These are phyloP conservation scores for Cucurbita ficifolia DNA, from an alignment of 306 rosid genomes.

Conservation along the genomic window DNA sequence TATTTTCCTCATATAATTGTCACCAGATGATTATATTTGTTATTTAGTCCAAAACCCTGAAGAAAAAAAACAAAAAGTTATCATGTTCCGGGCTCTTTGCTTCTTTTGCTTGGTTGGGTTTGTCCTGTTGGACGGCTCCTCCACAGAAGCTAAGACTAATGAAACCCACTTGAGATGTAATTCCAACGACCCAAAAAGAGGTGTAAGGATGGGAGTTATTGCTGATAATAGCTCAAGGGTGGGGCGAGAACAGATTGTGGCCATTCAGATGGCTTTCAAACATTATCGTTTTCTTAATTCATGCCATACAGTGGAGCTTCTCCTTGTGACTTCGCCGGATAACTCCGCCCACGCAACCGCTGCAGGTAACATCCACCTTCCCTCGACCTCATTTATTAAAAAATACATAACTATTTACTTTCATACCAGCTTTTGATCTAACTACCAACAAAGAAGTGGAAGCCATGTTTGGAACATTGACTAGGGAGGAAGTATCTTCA, in stretches of 20 bases:
- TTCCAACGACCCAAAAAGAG: not conserved
- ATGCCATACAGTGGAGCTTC: slow-evolving; percentile 10
- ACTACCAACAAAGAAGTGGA: slow-evolving; percentile 15
- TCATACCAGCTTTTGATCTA: slow-evolving; percentile 21
- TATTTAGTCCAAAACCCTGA: too few relatives aligned
- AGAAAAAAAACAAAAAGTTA: too few relatives aligned
- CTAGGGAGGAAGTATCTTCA: slow-evolving; percentile 23
- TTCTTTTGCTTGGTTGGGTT: not conserved
- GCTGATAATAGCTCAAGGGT: slow-evolving; percentile 15
- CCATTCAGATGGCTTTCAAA: slow-evolving; percentile 32
- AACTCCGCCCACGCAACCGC: slow-evolving; percentile 16
- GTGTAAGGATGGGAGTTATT: slow-evolving; percentile 13
- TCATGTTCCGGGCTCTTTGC: not conserved
- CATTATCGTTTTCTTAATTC: not conserved
- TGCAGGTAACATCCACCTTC: slow-evolving; percentile 17
- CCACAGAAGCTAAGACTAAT: not conserved
- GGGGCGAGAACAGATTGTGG: slow-evolving; percentile 29
- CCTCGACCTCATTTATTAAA: too few relatives aligned
- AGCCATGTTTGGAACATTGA: slow-evolving; percentile 36
- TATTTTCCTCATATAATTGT: too few relatives aligned
- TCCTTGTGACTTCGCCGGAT: slow-evolving; percentile 7
- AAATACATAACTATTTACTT: too few relatives aligned
- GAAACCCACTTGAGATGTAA: not conserved
- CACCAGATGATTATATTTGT: too few relatives aligned
- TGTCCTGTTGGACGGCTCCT: not conserved